Evolutionary conservation across 2,329 filamentous ascomycete genomes (phyloP), one percentile per base, ranked within the genome.

Genomic region (Cercospora zeina): DNA sequence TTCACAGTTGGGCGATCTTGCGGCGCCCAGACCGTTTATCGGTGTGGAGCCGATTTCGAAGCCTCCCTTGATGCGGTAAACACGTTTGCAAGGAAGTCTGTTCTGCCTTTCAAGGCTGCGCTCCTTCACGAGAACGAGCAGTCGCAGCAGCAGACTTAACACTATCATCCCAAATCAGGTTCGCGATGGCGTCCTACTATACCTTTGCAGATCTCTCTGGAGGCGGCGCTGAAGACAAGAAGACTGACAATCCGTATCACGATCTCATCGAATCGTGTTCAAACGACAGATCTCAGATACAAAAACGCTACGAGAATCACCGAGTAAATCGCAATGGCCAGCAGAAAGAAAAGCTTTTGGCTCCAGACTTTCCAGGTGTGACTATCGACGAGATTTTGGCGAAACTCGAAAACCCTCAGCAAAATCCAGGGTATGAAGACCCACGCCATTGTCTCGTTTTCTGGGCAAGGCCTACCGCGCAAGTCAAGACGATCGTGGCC

Each of bases 401-500:
- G 54, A 87, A 87, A 59, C 78, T 96, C 33, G 83, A 88, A 67
- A 82, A 87, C 47, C 83, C 83, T 1, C 76, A 82, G 0, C 77
- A 88, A 36, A 83, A 90, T 65, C 87, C 87, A 0, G 85, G 85
- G 0, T 96, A 89, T 73, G 75, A 81, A 56, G 93, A 97, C 73
- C 84, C 85, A 45, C 82, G 93, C 42, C 83, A 96, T 19, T 96
- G 93, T 73, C 81, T 97, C 10, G 90, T 92, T 0, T 87, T 97
- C 72, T 97, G 92, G 91, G 91, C 90, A 3, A 83, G 93, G 6
- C 93, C 93, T 14, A 89, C 93, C 0, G 77, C 85, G 50, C 85
- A 88, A 68, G 81, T 97, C 16, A 81, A 88, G 50, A 77, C 82
- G 19, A 77, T 97, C 62, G 85, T 93, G 2, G 76, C 79, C 1